Evolutionary conservation across 2,329 filamentous ascomycete species (phyloP), one percentile per base, ranked within the genome.

Genomic region (Sordariomycetes sp.): DNA sequence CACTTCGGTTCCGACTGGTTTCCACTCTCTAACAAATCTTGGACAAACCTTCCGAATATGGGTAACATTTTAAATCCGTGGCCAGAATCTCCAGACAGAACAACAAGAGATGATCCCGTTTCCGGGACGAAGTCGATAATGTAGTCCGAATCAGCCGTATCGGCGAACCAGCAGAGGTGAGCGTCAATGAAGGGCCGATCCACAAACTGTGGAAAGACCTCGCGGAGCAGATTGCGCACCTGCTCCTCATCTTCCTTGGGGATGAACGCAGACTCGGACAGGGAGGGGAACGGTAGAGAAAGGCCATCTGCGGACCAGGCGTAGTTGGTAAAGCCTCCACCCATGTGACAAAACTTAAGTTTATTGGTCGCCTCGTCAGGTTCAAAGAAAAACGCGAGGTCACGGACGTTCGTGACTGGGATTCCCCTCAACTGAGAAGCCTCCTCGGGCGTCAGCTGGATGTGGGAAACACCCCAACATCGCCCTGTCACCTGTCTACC

Each of bases 371-470:
- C 57, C 8, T 52, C 42, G 15, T 62, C 61, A 2, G 61, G 61
- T 22, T 62, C 61, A 36, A 62, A 62, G 17, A 59, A 60, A 58
- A 62, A 62, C 1, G 60, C 61, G 51, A 62, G 22, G 39, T 62
- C 61, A 52, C 61, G 60, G 22, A 61, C 58, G 42, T 62, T 59
- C 10, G 82, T 69, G 5, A 84, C 84, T 0, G 85, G 85, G 64
- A 80, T 76, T 15, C 74, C 65, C 52, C 69, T 70, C 13, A 87
- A 69, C 1, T 65, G 67, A 1, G 67, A 65, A 64, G 84, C 76
- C 66, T 89, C 85, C 2, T 75, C 73, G 4, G 74, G 65, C 0
- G 78, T 80, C 55, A 89, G 75, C 57, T 76, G 73, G 60, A 87
- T 74, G 68, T 87, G 89, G 0, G 79, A 81, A 15, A 89, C 68